These are phyloP conservation scores for Didymella keratinophila DNA, from an alignment of 2,329 filamentous ascomycete genomes.

Conservation along the genomic window DNA sequence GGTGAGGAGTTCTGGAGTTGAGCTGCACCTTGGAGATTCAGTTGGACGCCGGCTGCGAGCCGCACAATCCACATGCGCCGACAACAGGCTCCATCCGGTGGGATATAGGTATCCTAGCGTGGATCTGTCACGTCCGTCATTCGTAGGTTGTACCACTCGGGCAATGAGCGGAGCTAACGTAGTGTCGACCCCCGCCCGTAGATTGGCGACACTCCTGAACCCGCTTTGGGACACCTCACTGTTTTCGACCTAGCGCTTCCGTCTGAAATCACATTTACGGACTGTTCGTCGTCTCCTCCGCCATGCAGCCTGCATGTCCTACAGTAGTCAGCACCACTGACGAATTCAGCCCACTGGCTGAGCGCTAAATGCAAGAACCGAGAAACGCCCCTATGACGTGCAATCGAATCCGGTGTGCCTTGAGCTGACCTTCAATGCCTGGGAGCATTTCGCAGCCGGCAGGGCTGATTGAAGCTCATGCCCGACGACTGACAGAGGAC, in stretches of 20 bases:
- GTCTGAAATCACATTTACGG: slow-evolving; percentile 3
- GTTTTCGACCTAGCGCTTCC: neutral
- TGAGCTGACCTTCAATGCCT: neutral
- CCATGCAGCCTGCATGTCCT: slow-evolving; percentile 10
- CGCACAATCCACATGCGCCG: neutral
- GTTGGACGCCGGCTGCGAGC: neutral
- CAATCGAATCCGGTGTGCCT: neutral
- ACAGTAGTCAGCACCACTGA: neutral
- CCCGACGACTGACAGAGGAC: neutral
- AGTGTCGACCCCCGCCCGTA: neutral
- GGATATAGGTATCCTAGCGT: neutral
- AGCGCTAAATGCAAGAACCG: neutral
- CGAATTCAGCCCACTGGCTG: neutral
- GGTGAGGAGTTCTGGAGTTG: neutral
- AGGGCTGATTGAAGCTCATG: neutral
- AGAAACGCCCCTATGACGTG: too few relatives aligned
- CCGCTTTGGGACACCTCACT: too few relatives aligned
- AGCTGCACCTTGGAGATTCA: neutral
- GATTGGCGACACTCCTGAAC: too few relatives aligned
- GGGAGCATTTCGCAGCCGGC: neutral
- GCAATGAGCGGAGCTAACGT: neutral
- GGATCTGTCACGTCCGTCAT: neutral
- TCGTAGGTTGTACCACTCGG: too few relatives aligned
- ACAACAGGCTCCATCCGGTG: neutral
- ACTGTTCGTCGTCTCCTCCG: neutral